Base-by-base conservation (phyloP, 2,329 filamentous ascomycete species). In the Sporothrix brunneoviolacea region DNA sequence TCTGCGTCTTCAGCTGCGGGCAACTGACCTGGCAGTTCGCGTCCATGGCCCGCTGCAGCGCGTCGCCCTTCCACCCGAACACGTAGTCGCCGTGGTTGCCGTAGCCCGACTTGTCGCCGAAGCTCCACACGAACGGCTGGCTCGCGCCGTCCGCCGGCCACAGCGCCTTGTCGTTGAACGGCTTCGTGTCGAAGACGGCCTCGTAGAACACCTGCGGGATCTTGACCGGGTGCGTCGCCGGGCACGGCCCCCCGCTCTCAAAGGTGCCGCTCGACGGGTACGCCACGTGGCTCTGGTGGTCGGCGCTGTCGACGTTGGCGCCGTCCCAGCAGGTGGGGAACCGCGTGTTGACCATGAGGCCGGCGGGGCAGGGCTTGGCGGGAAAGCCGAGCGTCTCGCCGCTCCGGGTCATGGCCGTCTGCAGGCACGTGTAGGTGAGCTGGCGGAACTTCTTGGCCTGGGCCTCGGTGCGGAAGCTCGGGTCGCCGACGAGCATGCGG, bases 121-220 rank as follows among this genome's bases (percentile, higher is more conserved):
- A 61, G 38, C 54, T 61, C 27, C 62, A 55, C 32, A 63, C 59
- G 46, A 63, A 64, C 4, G 62, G 63, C 48, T 63, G 58, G 15
- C 54, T 53, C n/a, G n/a, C n/a, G 16, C 61, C 61, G 61, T 66
- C 64, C 45, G 64, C 59, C 54, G 64, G 63, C 63, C 68, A 63
- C 59, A 68, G 54, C 16, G 22, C 40, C 2, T 22, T 16, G 62
- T 65, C 54, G 61, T 64, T 64, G 48, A 69, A 70, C 45, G 57
- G 57, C 2, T 57, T 57, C 8, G 67, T 73, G 56, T 73, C 69
- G 62, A 69, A 73, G 54, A 73, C 68, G 3, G 71, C 68, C 59
- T 74, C 70, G 56, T 68, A 71, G 50, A 70, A 70, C 6, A 65
- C 48, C 58, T 65, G 63, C 8, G 63, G 59, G 43, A 65, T 59